Evolutionary conservation across 208 protist genomes (phyloP).

Genomic region (Angomonas deanei): DNA sequence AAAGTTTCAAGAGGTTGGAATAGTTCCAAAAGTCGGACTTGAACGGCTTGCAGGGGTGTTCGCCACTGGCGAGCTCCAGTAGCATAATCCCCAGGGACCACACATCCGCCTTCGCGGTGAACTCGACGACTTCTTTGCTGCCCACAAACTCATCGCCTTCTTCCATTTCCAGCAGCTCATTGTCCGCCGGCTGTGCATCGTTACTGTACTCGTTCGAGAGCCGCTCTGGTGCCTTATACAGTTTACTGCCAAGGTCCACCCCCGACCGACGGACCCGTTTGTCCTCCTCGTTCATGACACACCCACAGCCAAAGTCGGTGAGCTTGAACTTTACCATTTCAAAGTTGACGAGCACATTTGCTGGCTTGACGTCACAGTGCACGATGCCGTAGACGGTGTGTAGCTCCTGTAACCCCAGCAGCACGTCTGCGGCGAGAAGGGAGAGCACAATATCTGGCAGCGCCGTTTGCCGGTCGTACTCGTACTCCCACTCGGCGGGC

Average conservation of each 20-base stretch:
- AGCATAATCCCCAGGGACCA: constrained; percentile 86
- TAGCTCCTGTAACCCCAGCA: constrained; percentile 76
- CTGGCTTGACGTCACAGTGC: constrained; percentile 96
- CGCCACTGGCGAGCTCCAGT: constrained; percentile 67
- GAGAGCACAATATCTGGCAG: constrained; percentile 99
- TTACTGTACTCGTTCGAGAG: constrained; percentile 9
- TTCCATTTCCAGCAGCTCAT: not conserved
- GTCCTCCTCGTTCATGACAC: constrained; percentile 48
- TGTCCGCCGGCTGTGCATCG: not conserved
- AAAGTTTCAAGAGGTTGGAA: constrained; percentile 51
- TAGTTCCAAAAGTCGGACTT: constrained; percentile 89
- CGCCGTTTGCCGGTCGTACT: constrained; percentile 97
- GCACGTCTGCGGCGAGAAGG: constrained; percentile 97
- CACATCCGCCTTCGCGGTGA: constrained; percentile 78
- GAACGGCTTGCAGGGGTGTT: constrained; percentile 77
- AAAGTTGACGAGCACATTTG: constrained; percentile 92
- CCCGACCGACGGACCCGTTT: constrained; percentile 33
- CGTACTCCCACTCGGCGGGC: constrained; percentile 61
- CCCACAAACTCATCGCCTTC: constrained; percentile 1
- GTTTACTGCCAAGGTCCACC: constrained; percentile 71
- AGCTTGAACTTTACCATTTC: constrained; percentile 73
- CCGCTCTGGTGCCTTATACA: constrained; percentile 86
- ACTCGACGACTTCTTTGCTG: constrained; percentile 45
- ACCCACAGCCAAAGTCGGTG: constrained; percentile 84
- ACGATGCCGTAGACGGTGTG: constrained; percentile 85